Base-by-base conservation (phyloP, 805 yeast genomes). In the Ogataea neopini region DNA sequence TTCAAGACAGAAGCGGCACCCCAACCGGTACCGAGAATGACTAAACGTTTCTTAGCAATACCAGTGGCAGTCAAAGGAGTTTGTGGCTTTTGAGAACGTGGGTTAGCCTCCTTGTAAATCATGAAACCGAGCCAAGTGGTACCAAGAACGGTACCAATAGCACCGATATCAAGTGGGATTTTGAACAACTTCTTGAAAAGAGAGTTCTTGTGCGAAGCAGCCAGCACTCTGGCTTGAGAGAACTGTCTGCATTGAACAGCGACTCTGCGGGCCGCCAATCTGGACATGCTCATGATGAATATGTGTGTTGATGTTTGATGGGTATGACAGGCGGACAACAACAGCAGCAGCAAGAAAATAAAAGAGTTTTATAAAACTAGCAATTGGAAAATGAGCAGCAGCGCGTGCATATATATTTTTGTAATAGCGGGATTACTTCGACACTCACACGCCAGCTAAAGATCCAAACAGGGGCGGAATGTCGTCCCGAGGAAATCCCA, bases 11-110 rank as follows among this genome's bases (percentile, higher is more conserved):
- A 73, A 44, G 77, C 72, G 22, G 79, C 74, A 40, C 79, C 81
- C 81, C 81, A 77, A 39, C 81, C 81, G n/a, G 80, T 71, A 45
- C 81, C 81, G 57, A 77, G 71, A 47, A 77, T 56, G 29, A 59
- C 60, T 13, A 59, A 33, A 17, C 47, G 33, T 59, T 76, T 76
- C 71, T 73, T 75, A 60, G 68, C 66, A 46, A 73, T 73, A 40
- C 81, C 80, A 18, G 60, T 69, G 42, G 68, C 69, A 50, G 76
- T 75, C 18, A 62, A 54, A 11, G 76, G 73, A 18, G 67, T 67
- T 56, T 76, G 80, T 47, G 72, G 73, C 33, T 58, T 55, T 59
- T 76, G 80, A 19, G 66, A 62, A 23, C 64, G 67, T n/a, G 80
- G 80, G 45, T 57, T 56, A 4, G 70, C 59, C 59, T 76, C 80